Percentiles rank a stretch among this genome's conserved stretches.
These are phyloP conservation scores for Aureobasidium mangrovei DNA, from an alignment of 2,329 filamentous ascomycete genomes.

Conservation along the genomic window DNA sequence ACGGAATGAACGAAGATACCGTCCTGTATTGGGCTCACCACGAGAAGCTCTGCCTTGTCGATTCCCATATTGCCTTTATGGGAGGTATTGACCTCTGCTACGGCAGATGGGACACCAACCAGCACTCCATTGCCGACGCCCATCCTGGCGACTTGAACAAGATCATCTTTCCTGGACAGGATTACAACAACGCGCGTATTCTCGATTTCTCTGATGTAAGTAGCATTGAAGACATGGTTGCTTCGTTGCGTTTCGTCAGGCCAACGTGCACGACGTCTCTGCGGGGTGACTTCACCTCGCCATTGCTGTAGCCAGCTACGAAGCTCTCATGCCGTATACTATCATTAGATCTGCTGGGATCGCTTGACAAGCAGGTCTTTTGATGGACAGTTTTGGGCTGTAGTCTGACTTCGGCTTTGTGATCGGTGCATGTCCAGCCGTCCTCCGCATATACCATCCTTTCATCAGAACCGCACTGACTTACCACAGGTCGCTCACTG, in stretches of 20 bases:
- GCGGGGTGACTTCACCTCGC: too few species aligned
- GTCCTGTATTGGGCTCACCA: slow-evolving; percentile 91
- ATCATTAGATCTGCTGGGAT: too few species aligned
- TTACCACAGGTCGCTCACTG: slow-evolving; percentile 49
- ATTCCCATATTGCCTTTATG: slow-evolving; percentile 79
- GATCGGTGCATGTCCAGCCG: too few species aligned
- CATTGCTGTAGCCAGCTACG: too few species aligned
- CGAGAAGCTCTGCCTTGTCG: slow-evolving; percentile 79
- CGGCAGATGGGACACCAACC: slow-evolving; percentile 77
- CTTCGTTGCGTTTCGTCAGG: slow-evolving; percentile 27
- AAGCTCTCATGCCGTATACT: too few species aligned
- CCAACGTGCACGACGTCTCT: too few species aligned
- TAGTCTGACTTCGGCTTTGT: too few species aligned
- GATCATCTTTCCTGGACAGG: slow-evolving; percentile 79
- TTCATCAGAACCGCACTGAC: neutral
- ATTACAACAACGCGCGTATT: slow-evolving; percentile 82
- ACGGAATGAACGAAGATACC: slow-evolving; percentile 71
- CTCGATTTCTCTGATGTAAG: slow-evolving; percentile 65
- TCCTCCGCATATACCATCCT: too few species aligned
- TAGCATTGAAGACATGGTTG: too few species aligned
- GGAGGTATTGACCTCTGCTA: slow-evolving; percentile 81
- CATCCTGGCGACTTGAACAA: slow-evolving; percentile 68
- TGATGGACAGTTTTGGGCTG: too few species aligned
- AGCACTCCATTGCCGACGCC: slow-evolving; percentile 72
- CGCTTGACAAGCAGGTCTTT: too few species aligned